phyloP scores from a whole-genome alignment of 345 rosid genomes.

The Chamaenerion angustifolium region DNA sequence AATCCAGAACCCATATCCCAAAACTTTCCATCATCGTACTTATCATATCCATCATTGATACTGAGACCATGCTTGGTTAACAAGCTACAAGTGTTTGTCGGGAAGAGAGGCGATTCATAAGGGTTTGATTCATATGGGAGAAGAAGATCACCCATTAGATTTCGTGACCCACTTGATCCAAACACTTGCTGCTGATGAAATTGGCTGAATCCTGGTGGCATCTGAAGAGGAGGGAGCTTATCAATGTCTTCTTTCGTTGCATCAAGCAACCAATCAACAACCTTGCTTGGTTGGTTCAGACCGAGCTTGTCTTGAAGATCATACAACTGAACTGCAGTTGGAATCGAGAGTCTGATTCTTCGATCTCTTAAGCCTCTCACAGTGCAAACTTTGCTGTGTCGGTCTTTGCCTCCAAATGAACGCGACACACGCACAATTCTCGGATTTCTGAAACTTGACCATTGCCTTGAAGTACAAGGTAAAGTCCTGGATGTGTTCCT shows the following conservation, averaged over 20 bases:
- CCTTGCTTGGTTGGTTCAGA: constrained; percentile 14
- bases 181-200: not conserved
- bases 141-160: no score
- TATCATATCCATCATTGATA: no score
- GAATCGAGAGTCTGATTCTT: constrained; percentile 11
- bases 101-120: no score
- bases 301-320: constrained; percentile 15
- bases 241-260: constrained; percentile 6
- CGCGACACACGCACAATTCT: constrained; percentile 16
- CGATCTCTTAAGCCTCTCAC: constrained; percentile 13
- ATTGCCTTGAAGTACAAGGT: constrained; percentile 4
- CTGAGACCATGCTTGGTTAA: no score
- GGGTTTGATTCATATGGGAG: no score
- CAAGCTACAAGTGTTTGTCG: no score
- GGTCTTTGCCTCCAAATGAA: constrained; percentile 11
- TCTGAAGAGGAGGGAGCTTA: constrained; percentile 16
- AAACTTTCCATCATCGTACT: no score
- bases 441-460: constrained; percentile 9
- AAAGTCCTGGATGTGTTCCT: no score
- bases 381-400: constrained; percentile 18
- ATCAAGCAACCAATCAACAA: constrained; percentile 14
- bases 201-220: constrained; percentile 6
- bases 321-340: constrained; percentile 12
- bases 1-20: no score
- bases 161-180: no score